Evolutionary conservation across 352 stramenopile species (phyloP).

Genomic region (Phytophthora pisi): DNA sequence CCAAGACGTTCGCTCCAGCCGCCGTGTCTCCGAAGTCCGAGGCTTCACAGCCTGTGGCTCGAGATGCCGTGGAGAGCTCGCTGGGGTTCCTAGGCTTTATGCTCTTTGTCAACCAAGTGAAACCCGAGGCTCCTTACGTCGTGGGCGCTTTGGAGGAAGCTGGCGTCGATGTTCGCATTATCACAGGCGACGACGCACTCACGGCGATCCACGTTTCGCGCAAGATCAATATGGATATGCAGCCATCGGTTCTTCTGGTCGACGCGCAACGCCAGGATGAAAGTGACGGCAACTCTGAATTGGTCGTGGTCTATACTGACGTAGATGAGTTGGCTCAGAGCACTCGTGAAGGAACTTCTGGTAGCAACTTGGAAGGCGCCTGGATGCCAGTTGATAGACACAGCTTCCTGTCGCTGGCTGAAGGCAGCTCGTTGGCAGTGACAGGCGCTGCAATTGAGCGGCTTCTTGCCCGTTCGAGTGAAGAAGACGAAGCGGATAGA

Average conservation of each 20-base stretch:
- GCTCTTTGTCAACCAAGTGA: conserved; percentile 91
- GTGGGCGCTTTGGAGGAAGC: conserved; percentile 79
- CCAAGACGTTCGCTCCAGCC: conserved; percentile 52
- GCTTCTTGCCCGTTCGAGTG: conserved; percentile 35
- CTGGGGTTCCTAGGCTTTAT: conserved; percentile 86
- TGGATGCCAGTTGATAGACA: conserved; percentile 53
- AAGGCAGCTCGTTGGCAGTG: conserved; percentile 70
- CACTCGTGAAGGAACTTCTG: conserved; percentile 25
- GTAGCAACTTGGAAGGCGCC: conserved; percentile 17
- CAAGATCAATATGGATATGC: conserved; percentile 77
- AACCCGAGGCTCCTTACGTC: conserved; percentile 82
- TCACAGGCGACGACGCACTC: conserved; percentile 90
- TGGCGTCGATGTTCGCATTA: conserved; percentile 83
- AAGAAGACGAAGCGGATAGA: conserved; percentile 18
- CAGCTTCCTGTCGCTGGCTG: conserved; percentile 54
- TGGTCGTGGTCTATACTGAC: conserved; percentile 56
- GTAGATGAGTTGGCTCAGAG: conserved; percentile 60
- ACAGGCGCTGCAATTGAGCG: conserved; percentile 66
- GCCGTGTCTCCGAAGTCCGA: conserved; percentile 33
- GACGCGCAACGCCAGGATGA: conserved; percentile 35
- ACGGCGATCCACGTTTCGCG: conserved; percentile 75
- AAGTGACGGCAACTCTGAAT: conserved; percentile 4
- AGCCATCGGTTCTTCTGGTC: conserved; percentile 57
- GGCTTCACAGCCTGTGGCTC: conserved; percentile 48
- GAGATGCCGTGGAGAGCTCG: conserved; percentile 80